Percentiles rank a stretch among this genome's conserved stretches.
These are phyloP conservation scores for Cyclocybe cylindracea DNA, from an alignment of 768 basidiomycete genomes.

Conservation along the genomic window DNA sequence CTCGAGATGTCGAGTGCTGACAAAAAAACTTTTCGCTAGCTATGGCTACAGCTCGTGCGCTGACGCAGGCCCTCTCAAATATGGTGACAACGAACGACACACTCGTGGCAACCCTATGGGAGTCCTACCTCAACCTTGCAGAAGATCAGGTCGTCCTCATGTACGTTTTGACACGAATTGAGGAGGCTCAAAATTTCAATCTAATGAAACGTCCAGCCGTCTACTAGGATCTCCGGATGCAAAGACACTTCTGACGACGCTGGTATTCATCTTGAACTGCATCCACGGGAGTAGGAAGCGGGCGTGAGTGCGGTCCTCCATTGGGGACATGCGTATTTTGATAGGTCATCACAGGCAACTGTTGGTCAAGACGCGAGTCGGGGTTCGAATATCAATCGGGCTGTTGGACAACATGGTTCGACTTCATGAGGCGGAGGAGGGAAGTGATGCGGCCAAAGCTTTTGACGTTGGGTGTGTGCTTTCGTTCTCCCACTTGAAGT, in stretches of 20 bases:
- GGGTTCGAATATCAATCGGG: conserved; percentile 64
- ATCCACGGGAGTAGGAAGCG: conserved; percentile 55
- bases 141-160: conserved; percentile 76
- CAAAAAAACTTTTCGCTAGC: conserved; percentile 42
- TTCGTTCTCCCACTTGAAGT: conserved; percentile 2
- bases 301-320: conserved; percentile 45
- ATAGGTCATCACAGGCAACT: conserved; percentile 41
- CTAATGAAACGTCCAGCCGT: conserved; percentile 36
- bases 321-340: conserved; percentile 4
- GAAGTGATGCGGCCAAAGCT: conserved; percentile 61
- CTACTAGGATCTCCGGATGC: conserved; percentile 66
- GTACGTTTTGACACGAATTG: conserved; percentile 41
- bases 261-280: conserved; percentile 76
- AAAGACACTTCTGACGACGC: conserved; percentile 57
- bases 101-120: conserved; percentile 62
- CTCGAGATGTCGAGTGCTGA: background rate
- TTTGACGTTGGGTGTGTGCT: conserved; percentile 74
- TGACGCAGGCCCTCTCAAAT: conserved; percentile 83
- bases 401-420: conserved; percentile 74
- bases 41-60: conserved; percentile 59
- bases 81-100: conserved; percentile 73
- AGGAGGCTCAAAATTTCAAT: conserved; percentile 13
- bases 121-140: conserved; percentile 60
- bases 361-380: conserved; percentile 53
- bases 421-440: conserved; percentile 68